Evolutionary conservation across 768 basidiomycete species (phyloP).

Genomic region (Lactifluus piperatus): DNA sequence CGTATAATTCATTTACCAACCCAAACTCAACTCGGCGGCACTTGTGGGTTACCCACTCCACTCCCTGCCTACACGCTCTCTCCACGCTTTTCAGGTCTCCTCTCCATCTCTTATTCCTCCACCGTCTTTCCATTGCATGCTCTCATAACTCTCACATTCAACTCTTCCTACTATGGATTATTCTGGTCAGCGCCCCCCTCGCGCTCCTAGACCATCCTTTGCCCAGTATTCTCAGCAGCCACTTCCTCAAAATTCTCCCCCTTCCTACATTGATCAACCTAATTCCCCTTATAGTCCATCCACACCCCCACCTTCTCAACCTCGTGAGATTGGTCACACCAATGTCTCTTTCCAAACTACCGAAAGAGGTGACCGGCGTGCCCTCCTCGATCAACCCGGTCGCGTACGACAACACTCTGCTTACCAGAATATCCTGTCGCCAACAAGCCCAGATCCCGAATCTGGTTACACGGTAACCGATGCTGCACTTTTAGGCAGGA

Average conservation of each 20-base stretch:
- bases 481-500: slow-evolving; percentile 53
- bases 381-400: slow-evolving; percentile 46
- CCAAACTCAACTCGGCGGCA: slow-evolving; percentile 1
- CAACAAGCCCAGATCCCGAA: slow-evolving; percentile 27
- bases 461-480: slow-evolving; percentile 30
- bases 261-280: slow-evolving; percentile 22
- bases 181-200: slow-evolving; percentile 31
- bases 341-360: slow-evolving; percentile 61
- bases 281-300: slow-evolving; percentile 21
- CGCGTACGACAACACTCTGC: slow-evolving; percentile 38
- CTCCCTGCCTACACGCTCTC: slow-evolving; percentile 16
- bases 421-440: slow-evolving; percentile 40
- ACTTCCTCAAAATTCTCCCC: slow-evolving; percentile 21
- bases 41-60: not conserved
- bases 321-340: slow-evolving; percentile 6
- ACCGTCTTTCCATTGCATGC: slow-evolving; percentile 10
- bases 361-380: slow-evolving; percentile 63
- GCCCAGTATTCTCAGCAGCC: slow-evolving; percentile 22
- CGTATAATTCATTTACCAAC: too few relatives aligned
- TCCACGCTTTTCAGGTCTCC: slow-evolving; percentile 8
- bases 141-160: not conserved
- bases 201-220: slow-evolving; percentile 26
- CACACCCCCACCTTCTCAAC: slow-evolving; percentile 17
- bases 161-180: slow-evolving; percentile 25
- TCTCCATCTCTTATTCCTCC: slow-evolving; percentile 35